These are phyloP conservation scores for Artemisia tridentata DNA, from an alignment of 129 eudicot genomes.

Conservation along the genomic window DNA sequence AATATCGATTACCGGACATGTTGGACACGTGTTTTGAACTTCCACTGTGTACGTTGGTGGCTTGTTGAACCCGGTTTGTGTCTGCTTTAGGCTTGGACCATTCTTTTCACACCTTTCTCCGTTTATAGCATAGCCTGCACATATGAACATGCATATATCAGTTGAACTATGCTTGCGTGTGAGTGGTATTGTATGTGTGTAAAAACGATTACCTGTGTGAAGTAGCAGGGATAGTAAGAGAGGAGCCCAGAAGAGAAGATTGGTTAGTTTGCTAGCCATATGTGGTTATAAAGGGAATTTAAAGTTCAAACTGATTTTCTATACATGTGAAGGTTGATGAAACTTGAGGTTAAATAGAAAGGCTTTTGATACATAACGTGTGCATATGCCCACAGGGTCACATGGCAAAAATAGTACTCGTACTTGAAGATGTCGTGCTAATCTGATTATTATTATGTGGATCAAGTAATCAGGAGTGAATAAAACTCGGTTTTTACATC, in stretches of 20 bases:
- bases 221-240: slow-evolving; percentile 20
- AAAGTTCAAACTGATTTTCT: not conserved
- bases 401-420: not conserved
- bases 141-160: not conserved
- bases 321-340: not conserved
- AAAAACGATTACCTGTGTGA: slow-evolving; percentile 20
- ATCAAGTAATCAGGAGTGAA: not conserved
- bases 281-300: not conserved
- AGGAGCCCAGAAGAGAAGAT: slow-evolving; percentile 17
- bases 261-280: slow-evolving; percentile 17
- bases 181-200: slow-evolving; percentile 18
- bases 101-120: slow-evolving; percentile 34
- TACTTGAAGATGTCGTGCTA: not conserved
- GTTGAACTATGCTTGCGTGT: not conserved
- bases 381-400: not conserved
- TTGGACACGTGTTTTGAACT: slow-evolving; percentile 23
- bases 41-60: slow-evolving; percentile 25
- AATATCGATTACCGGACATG: slow-evolving; percentile 29
- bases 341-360: not conserved
- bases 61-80: slow-evolving; percentile 27
- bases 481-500: not conserved
- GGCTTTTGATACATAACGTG: not conserved
- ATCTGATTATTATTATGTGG: not conserved
- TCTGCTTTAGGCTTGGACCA: slow-evolving; percentile 23
- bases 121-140: slow-evolving; percentile 10